These are phyloP conservation scores for Sambucus nigra DNA, from an alignment of 129 eudicot species.

Conservation along the genomic window DNA sequence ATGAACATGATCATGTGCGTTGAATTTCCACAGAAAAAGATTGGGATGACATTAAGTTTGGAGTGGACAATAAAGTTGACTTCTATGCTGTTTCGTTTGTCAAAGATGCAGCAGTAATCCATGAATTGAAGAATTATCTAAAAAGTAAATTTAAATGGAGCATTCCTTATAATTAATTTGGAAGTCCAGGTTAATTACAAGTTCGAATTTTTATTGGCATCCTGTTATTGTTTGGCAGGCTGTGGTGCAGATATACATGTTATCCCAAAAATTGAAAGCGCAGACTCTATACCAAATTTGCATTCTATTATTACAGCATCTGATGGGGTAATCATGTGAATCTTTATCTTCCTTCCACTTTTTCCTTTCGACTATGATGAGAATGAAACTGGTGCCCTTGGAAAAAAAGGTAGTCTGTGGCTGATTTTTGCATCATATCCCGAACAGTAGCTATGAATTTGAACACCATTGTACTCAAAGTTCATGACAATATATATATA, in stretches of 20 bases:
- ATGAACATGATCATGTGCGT: slow-evolving; percentile 3
- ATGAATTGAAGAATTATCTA: slow-evolving; percentile 83
- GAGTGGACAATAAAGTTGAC: slow-evolving; percentile 94
- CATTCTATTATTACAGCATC: slow-evolving; percentile 92
- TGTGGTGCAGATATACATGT: slow-evolving; percentile 94
- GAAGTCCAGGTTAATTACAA: slow-evolving; percentile 1
- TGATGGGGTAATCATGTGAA: slow-evolving; percentile 60
- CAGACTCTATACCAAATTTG: slow-evolving; percentile 92
- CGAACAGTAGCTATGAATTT: too few relatives aligned
- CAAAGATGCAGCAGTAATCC: slow-evolving; percentile 93
- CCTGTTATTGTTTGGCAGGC: slow-evolving; percentile 34
- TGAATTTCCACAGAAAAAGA: slow-evolving; percentile 65
- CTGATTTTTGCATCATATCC: too few relatives aligned
- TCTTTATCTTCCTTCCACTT: background rate
- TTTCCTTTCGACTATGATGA: background rate
- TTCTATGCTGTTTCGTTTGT: slow-evolving; percentile 98
- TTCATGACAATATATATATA: too few relatives aligned
- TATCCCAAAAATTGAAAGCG: slow-evolving; percentile 92
- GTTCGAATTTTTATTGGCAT: slow-evolving; percentile 6
- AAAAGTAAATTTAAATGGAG: slow-evolving; percentile 42
- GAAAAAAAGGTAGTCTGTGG: too few relatives aligned
- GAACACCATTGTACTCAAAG: too few relatives aligned
- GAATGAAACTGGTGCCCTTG: background rate
- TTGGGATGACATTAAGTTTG: slow-evolving; percentile 98
- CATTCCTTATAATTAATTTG: background rate